phyloP scores from a whole-genome alignment of 2,329 filamentous ascomycete genomes.

The Diplodia intermedia region DNA sequence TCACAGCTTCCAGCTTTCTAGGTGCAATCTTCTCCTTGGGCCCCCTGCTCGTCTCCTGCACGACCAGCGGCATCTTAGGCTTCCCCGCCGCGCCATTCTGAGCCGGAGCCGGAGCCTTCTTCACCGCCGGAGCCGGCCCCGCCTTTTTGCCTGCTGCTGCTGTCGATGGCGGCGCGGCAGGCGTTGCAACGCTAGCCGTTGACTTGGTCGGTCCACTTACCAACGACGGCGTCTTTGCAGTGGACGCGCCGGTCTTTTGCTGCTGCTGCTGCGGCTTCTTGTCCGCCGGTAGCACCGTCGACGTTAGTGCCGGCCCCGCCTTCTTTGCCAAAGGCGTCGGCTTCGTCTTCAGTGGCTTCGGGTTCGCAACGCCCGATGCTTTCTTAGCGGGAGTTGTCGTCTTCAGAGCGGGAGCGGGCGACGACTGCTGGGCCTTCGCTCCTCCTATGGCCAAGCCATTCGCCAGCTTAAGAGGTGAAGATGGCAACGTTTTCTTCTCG shows the following conservation, averaged over 20 bases:
- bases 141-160: background rate
- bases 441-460: conserved; percentile 5
- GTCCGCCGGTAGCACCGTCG: conserved; percentile 17
- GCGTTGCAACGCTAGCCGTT: conserved; percentile 8
- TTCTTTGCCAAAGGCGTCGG: background rate
- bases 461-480: conserved; percentile 12
- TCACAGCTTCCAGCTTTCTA: conserved; percentile 16
- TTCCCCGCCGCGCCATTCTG: background rate
- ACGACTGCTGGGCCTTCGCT: background rate
- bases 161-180: background rate
- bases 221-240: background rate
- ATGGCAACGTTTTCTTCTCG: background rate
- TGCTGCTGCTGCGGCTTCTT: conserved; percentile 1
- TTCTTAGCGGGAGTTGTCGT: background rate
- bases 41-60: conserved; percentile 25
- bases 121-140: background rate
- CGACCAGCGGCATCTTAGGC: conserved; percentile 11
- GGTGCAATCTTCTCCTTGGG: conserved; percentile 26
- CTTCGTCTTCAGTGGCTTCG: conserved; percentile 10
- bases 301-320: background rate
- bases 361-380: background rate
- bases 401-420: background rate
- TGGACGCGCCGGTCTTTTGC: background rate
- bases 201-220: conserved; percentile 6
- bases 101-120: background rate